Conservation (phyloP, 192 early-diverging fungal genomes). For the Coemansia sp. region DNA sequence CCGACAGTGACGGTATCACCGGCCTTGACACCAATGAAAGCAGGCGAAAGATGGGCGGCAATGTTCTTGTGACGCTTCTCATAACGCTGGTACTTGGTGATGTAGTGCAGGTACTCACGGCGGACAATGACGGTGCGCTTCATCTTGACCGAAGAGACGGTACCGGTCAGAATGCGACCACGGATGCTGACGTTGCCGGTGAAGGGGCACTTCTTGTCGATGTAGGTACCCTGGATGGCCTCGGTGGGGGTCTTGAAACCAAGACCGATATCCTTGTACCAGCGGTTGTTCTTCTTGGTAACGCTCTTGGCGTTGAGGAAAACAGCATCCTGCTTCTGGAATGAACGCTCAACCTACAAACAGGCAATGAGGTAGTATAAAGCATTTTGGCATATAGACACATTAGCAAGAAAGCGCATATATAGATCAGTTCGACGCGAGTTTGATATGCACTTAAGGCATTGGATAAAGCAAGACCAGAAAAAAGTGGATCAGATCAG, state of each 20-base stretch:
- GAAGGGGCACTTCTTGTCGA: slow-evolving; percentile 99
- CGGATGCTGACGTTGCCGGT: slow-evolving; percentile 94
- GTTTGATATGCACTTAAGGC: too few species aligned
- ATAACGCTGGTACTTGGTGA: slow-evolving; percentile 99
- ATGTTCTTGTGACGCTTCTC: slow-evolving; percentile 99
- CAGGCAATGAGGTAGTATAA: neutral
- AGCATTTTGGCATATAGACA: neutral
- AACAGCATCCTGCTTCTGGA: slow-evolving; percentile 93
- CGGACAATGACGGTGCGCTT: slow-evolving; percentile 98
- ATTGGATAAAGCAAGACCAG: neutral
- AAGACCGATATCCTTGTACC: slow-evolving; percentile 98
- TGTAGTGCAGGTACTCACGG: slow-evolving; percentile 99
- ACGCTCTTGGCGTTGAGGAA: slow-evolving; percentile 86
- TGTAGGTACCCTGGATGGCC: slow-evolving; percentile 95
- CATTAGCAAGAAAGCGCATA: neutral
- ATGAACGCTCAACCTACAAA: slow-evolving; percentile 89
- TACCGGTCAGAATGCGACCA: slow-evolving; percentile 94
- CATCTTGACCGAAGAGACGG: slow-evolving; percentile 95
- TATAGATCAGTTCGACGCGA: too few species aligned
- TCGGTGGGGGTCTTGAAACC: slow-evolving; percentile 99
- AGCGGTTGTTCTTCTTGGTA: slow-evolving; percentile 73
- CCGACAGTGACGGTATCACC: slow-evolving; percentile 97
- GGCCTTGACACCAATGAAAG: slow-evolving; percentile 84
- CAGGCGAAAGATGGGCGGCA: slow-evolving; percentile 91
- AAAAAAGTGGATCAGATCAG: neutral